Evolutionary conservation across 331 rosid species (phyloP).

Genomic region (Saraca asoca): DNA sequence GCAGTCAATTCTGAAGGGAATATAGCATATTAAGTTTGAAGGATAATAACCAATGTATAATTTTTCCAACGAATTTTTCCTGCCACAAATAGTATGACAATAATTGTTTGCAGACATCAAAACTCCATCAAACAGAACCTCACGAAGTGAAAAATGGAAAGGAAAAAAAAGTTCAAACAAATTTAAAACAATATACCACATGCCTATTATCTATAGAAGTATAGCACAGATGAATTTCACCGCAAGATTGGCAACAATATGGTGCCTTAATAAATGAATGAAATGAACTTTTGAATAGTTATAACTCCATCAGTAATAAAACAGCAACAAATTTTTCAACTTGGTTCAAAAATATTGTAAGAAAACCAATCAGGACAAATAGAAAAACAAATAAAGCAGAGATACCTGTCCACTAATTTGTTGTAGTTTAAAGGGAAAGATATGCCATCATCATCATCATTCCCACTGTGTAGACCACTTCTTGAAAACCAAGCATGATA

Average conservation of each 20-base stretch:
- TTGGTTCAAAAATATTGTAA: neutral
- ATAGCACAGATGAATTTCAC: constrained; percentile 13
- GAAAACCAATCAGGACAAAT: neutral
- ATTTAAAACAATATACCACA: constrained; percentile 1
- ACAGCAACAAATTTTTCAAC: constrained; percentile 5
- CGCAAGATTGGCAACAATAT: constrained; percentile 7
- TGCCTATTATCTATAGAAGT: neutral
- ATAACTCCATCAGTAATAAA: constrained; percentile 21
- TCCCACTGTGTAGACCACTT: constrained; percentile 44
- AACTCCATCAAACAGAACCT: constrained; percentile 20
- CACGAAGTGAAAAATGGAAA: constrained; percentile 14
- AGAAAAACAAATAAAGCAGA: neutral
- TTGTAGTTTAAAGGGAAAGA: constrained; percentile 72
- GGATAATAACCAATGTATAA: constrained; percentile 1
- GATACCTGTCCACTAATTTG: constrained; percentile 67
- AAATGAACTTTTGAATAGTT: neutral
- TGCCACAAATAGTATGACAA: constrained; percentile 11
- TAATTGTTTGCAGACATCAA: constrained; percentile 14
- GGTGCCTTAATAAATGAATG: neutral
- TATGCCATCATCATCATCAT: constrained; percentile 53
- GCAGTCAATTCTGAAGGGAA: constrained; percentile 8
- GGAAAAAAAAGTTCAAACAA: constrained; percentile 13
- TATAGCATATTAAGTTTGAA: constrained; percentile 11
- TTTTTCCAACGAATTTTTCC: constrained; percentile 17
- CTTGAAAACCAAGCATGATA: constrained; percentile 91